Base-by-base conservation (phyloP, 2,329 filamentous ascomycete genomes). In the Cordyceps sp. region DNA sequence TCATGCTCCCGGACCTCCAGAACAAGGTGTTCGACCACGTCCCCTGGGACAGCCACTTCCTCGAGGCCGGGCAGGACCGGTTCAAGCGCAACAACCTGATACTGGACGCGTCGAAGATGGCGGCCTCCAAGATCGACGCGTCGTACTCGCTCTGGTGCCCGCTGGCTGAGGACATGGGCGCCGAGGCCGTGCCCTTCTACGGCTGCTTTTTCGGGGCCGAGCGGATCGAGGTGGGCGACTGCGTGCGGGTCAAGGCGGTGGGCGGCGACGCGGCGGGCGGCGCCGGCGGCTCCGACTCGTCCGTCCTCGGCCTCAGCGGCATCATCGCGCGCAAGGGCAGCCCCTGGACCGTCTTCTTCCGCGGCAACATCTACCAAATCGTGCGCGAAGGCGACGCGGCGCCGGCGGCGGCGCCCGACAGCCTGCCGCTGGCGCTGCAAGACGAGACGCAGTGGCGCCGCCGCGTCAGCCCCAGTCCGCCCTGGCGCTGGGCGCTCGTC, bases 141-240 rank as follows among this genome's bases (percentile, higher is more conserved):
- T 62, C 60, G 2, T 65, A 55, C 43, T 66, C 62, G 0, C 49
- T 63, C n/a, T 67, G 65, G 48, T 61, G 50, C 12, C 50, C 44
- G 15, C 45, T 51, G 13, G 44, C 38, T 3, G 47, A 47, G 24
- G 52, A 48, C 25, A 35, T 39, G 26, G 49, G 46, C 15, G 44
- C 44, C 10, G 52, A 55, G 33, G 54, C 46, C 5, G 41, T 47
- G 3, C 42, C 48, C 9, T 66, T 59, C 39, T 59, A 58, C 30
- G 64, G 64, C 18, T 54, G 62, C 25, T 68, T 67, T 44, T 53
- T 68, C 10, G 64, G 64, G 22, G 61, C 62, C 6, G 64, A 68
- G 41, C 59, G 63, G 28, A 49, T 68, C 27, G 54, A 59, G 36
- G 42, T 62, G 6, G 57, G 55, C 21, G 64, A 68, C 33, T 54